Conservation (phyloP, 2,329 filamentous ascomycete genomes). For the Didymella arachidicola region DNA sequence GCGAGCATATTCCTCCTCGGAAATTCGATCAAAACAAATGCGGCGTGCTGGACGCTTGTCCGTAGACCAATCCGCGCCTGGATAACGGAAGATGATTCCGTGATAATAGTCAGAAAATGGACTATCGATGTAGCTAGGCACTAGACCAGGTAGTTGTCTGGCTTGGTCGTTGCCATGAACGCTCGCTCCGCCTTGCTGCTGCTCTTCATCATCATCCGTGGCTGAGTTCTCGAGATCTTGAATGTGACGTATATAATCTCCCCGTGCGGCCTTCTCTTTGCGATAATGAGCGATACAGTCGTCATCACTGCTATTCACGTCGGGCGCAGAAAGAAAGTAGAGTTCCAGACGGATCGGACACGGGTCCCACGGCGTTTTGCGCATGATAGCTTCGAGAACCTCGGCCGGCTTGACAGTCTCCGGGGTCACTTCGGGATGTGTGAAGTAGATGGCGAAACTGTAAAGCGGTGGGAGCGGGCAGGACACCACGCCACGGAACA, state of each 20-base stretch:
- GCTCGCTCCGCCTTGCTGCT: conserved; percentile 12
- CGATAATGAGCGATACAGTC: conserved; percentile 17
- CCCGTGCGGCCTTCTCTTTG: conserved; percentile 18
- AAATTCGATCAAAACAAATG: conserved; percentile 12
- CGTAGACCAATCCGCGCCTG: conserved; percentile 13
- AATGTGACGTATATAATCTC: conserved; percentile 19
- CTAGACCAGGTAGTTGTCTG: conserved; percentile 15
- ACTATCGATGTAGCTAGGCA: conserved; percentile 20
- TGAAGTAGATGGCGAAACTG: conserved; percentile 25
- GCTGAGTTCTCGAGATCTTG: conserved; percentile 14
- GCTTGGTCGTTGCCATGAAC: not conserved
- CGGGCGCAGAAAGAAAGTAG: conserved; percentile 4
- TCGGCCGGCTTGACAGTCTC: conserved; percentile 20
- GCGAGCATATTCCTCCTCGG: conserved; percentile 15
- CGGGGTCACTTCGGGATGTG: conserved; percentile 17
- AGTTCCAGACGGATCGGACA: conserved; percentile 20
- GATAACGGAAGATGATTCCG: conserved; percentile 8
- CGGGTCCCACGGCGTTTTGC: conserved; percentile 10
- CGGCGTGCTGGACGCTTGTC: conserved; percentile 14
- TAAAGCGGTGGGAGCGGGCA: conserved; percentile 24
- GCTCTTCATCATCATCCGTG: conserved; percentile 17
- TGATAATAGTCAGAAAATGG: conserved; percentile 12
- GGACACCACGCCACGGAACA: conserved; percentile 15
- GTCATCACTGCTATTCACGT: conserved; percentile 7
- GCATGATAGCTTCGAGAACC: conserved; percentile 18